phyloP scores from a whole-genome alignment of 164 flowering plant species.

The Malania oleifera region DNA sequence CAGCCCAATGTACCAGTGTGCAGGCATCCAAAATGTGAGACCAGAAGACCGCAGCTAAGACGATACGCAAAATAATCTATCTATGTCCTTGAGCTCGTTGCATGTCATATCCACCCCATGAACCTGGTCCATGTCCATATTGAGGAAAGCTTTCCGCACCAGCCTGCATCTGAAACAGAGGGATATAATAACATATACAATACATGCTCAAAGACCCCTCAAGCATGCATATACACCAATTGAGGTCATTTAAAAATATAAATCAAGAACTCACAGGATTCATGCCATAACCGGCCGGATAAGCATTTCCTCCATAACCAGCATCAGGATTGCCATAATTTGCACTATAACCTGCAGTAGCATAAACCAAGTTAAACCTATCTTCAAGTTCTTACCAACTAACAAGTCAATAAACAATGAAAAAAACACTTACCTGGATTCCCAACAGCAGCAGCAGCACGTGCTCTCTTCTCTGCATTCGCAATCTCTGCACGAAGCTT shows the following conservation, averaged over 20 bases:
- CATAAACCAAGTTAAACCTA: constrained; percentile 7
- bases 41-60: constrained; percentile 16
- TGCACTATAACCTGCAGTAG: constrained; percentile 56
- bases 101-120: constrained; percentile 82
- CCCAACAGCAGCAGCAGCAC: constrained; percentile 65
- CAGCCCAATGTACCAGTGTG: constrained; percentile 24
- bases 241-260: not conserved
- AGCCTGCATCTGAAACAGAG: constrained; percentile 48
- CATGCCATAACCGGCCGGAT: constrained; percentile 63
- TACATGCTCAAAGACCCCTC: not conserved
- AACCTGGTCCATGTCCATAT: constrained; percentile 68
- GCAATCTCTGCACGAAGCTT: constrained; percentile 92
- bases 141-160: constrained; percentile 61
- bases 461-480: constrained; percentile 79
- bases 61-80: constrained; percentile 30
- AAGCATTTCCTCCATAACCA: constrained; percentile 65
- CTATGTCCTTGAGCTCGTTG: constrained; percentile 80
- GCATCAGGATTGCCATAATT: constrained; percentile 63
- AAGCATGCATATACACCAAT: not conserved
- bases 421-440: constrained; percentile 49
- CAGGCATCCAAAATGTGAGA: constrained; percentile 8
- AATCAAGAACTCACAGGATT: constrained; percentile 49
- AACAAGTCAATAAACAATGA: not conserved
- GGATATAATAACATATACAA: not conserved
- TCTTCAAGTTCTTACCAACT: not conserved